Percentiles rank a stretch among this genome's conserved stretches.
phyloP scores from a whole-genome alignment of 306 rosid species.

The Quercus agrifolia region DNA sequence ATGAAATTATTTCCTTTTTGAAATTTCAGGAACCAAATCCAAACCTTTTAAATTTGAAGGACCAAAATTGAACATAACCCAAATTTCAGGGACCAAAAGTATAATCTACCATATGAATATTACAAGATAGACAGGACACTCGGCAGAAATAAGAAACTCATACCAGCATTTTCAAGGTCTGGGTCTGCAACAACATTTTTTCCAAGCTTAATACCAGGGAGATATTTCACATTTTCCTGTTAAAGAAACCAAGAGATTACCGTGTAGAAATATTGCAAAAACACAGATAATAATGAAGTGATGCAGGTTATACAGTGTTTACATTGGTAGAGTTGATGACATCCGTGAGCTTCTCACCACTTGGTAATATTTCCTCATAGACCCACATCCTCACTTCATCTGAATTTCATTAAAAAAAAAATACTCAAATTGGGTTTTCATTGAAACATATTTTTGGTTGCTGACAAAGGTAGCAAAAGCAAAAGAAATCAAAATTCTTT shows the following conservation, averaged over 20 bases:
- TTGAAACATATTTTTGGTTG: neutral
- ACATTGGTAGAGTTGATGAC: constrained; percentile 77
- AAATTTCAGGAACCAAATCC: no score
- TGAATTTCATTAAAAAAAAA: constrained; percentile 27
- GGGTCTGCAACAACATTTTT: constrained; percentile 87
- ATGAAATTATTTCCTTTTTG: no score
- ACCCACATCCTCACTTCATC: constrained; percentile 99
- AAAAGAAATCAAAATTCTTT: neutral
- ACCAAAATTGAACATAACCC: no score
- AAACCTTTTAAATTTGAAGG: no score
- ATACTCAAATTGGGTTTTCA: constrained; percentile 7
- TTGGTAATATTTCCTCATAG: constrained; percentile 68
- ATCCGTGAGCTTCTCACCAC: constrained; percentile 78
- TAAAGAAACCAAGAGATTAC: constrained; percentile 13
- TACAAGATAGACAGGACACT: neutral
- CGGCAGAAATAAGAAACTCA: constrained; percentile 3
- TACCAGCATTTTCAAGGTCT: constrained; percentile 75
- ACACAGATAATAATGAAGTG: constrained; percentile 1
- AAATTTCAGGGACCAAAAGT: no score
- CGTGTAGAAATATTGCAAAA: neutral
- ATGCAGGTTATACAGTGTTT: constrained; percentile 23
- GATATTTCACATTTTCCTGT: constrained; percentile 91
- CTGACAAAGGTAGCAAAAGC: neutral
- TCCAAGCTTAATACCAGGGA: constrained; percentile 86
- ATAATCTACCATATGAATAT: neutral